These are phyloP conservation scores for Handroanthus guayacan DNA, from an alignment of 257 asterid species.

Conservation along the genomic window DNA sequence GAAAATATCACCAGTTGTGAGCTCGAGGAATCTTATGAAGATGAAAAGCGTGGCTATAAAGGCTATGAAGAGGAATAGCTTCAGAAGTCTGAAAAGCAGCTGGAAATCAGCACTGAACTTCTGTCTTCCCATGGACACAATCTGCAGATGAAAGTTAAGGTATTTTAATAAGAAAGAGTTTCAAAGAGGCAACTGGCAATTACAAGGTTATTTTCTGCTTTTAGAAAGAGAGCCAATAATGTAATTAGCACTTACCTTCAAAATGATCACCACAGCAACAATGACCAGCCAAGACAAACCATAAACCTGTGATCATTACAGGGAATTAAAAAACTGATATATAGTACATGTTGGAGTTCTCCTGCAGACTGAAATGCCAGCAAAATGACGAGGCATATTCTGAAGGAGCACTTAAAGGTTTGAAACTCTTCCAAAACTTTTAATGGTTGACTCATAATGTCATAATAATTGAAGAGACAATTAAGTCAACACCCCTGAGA, in stretches of 20 bases:
- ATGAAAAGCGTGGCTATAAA: slow-evolving; percentile 57
- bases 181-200: slow-evolving; percentile 13
- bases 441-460: too few species aligned
- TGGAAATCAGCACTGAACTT: slow-evolving; percentile 93
- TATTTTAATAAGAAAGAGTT: slow-evolving; percentile 22
- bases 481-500: too few species aligned
- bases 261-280: slow-evolving; percentile 69
- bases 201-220: background rate
- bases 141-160: slow-evolving; percentile 49
- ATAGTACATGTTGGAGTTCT: too few species aligned
- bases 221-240: too few species aligned
- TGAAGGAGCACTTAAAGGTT: too few species aligned
- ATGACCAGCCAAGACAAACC: slow-evolving; percentile 93
- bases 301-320: slow-evolving; percentile 64
- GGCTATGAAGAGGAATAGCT: slow-evolving; percentile 71
- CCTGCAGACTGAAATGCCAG: too few species aligned
- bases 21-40: slow-evolving; percentile 65
- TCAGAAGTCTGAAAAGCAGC: slow-evolving; percentile 88
- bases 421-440: too few species aligned
- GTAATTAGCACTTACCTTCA: slow-evolving; percentile 58
- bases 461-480: too few species aligned
- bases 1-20: slow-evolving; percentile 74
- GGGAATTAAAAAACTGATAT: slow-evolving; percentile 14
- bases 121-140: slow-evolving; percentile 89
- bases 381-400: too few species aligned